These are phyloP conservation scores for Aspergillus sclerotioniger DNA, from an alignment of 495 filamentous ascomycete species.

Conservation along the genomic window DNA sequence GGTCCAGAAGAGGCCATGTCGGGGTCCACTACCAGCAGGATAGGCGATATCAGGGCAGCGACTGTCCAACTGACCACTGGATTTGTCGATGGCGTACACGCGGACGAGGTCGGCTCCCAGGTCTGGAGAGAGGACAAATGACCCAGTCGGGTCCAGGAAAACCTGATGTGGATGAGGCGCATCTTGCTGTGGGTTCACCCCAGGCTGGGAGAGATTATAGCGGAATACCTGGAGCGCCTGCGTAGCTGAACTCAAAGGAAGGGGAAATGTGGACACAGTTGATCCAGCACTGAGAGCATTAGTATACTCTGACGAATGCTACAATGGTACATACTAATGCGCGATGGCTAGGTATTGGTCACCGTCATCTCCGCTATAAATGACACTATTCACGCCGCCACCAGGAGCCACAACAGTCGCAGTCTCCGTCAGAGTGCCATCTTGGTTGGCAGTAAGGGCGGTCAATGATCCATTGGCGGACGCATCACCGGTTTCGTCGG, in stretches of 20 bases:
- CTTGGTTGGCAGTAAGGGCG: slow-evolving; percentile 17
- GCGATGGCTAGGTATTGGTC: slow-evolving; percentile 41
- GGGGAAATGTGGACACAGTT: slow-evolving; percentile 35
- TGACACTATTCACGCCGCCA: slow-evolving; percentile 40
- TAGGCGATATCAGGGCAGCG: slow-evolving; percentile 30
- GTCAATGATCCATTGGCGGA: slow-evolving; percentile 31
- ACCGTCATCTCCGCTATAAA: slow-evolving; percentile 31
- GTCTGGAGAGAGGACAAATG: slow-evolving; percentile 66
- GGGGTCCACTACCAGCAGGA: slow-evolving; percentile 58
- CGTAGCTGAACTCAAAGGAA: slow-evolving; percentile 26
- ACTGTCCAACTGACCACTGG: slow-evolving; percentile 27
- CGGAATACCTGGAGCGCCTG: slow-evolving; percentile 45
- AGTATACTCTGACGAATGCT: neutral
- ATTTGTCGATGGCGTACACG: slow-evolving; percentile 54
- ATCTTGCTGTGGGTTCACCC: slow-evolving; percentile 58
- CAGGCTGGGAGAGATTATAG: slow-evolving; percentile 50
- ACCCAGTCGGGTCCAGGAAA: slow-evolving; percentile 65
- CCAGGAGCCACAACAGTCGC: slow-evolving; percentile 28
- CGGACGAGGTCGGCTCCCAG: slow-evolving; percentile 70
- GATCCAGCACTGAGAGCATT: slow-evolving; percentile 27
- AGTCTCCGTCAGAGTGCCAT: slow-evolving; percentile 29
- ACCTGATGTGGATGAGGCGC: slow-evolving; percentile 69
- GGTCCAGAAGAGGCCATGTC: slow-evolving; percentile 62
- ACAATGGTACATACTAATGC: slow-evolving; percentile 39
- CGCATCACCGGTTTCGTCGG: slow-evolving; percentile 48